Evolutionary conservation across 441 rosid species (phyloP).

Genomic region (Bocquillonia castaneifolia): DNA sequence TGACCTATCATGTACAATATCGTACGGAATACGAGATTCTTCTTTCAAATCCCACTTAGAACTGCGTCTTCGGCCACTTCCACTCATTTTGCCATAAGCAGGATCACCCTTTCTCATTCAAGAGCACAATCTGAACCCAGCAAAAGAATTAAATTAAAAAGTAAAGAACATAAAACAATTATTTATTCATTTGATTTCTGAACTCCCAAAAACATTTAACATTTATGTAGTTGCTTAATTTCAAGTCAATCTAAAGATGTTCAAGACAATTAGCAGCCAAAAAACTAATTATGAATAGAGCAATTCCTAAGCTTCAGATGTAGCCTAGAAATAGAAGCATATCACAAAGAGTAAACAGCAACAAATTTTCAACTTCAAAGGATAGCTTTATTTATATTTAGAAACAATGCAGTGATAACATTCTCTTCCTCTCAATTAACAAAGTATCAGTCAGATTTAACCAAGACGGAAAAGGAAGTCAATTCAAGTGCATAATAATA

Average conservation of each 20-base stretch:
- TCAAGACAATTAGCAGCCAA: neutral
- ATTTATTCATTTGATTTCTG: neutral
- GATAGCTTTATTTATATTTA: neutral
- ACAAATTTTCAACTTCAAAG: neutral
- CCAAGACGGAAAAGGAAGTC: conserved; percentile 6
- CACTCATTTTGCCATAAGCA: conserved; percentile 49
- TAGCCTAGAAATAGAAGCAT: neutral
- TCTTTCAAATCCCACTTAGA: conserved; percentile 86
- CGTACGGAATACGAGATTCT: conserved; percentile 44
- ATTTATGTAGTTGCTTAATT: neutral
- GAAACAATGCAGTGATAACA: neutral
- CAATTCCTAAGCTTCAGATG: neutral
- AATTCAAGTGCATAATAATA: neutral
- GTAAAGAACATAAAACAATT: neutral
- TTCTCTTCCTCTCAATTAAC: neutral
- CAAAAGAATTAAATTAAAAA: conserved; percentile 21
- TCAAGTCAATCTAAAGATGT: neutral
- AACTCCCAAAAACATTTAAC: conserved; percentile 6
- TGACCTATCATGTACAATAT: conserved; percentile 31
- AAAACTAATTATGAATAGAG: neutral
- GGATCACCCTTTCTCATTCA: conserved; percentile 25
- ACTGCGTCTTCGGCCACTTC: conserved; percentile 52
- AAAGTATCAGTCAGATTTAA: neutral
- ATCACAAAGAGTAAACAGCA: neutral
- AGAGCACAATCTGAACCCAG: conserved; percentile 22